Conservation (phyloP, 192 early-diverging fungal genomes). For the Entomortierella lignicola region DNA sequence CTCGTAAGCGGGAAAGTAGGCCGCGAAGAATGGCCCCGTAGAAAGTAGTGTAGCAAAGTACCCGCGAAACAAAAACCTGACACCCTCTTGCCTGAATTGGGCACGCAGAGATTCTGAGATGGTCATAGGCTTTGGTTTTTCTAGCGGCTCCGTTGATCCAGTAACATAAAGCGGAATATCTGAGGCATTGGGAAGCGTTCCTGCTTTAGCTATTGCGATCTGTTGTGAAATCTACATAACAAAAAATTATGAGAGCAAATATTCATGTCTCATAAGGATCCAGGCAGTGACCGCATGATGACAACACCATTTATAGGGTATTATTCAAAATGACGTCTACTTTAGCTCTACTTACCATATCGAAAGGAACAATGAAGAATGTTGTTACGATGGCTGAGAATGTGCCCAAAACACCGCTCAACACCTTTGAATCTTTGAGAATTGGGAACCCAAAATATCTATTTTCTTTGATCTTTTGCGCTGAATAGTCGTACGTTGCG, state of each 20-base stretch:
- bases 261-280: too few relatives aligned
- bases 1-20: constrained; percentile 48
- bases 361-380: constrained; percentile 46
- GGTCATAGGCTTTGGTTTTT: constrained; percentile 23
- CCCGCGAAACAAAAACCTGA: constrained; percentile 43
- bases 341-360: constrained; percentile 34
- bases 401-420: constrained; percentile 28
- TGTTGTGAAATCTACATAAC: constrained; percentile 32
- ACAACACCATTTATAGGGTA: not conserved
- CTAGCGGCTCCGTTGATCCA: constrained; percentile 24
- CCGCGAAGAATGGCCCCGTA: constrained; percentile 44
- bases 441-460: constrained; percentile 29
- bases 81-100: constrained; percentile 36
- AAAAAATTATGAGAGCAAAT: not conserved
- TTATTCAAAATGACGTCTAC: too few relatives aligned
- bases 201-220: constrained; percentile 41
- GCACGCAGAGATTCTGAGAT: constrained; percentile 22
- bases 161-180: constrained; percentile 36
- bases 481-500: constrained; percentile 48
- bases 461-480: constrained; percentile 26
- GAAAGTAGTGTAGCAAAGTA: constrained; percentile 45
- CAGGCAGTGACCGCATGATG: too few relatives aligned
- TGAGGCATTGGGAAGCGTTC: constrained; percentile 26
- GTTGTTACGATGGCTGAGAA: constrained; percentile 46
- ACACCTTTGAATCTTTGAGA: constrained; percentile 16